These are phyloP conservation scores for Monilinia laxa DNA, from an alignment of 2,329 filamentous ascomycete genomes.

Conservation along the genomic window DNA sequence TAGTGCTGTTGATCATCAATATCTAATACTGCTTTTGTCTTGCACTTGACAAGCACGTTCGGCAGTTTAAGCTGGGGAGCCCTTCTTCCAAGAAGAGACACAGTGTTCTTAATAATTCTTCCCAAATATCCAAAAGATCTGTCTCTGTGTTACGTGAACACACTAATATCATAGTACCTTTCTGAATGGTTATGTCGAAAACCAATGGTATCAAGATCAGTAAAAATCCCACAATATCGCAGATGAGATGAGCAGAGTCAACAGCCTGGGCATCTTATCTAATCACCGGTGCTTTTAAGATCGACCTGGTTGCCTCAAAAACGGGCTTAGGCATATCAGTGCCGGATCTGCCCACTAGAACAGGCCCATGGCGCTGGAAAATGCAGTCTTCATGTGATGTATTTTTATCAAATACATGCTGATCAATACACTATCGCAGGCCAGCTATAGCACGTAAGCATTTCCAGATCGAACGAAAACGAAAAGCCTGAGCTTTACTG, in stretches of 20 bases:
- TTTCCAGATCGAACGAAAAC: not conserved
- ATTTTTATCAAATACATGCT: not conserved
- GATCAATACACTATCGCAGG: not conserved
- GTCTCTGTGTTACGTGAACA: not conserved
- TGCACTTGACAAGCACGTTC: not conserved
- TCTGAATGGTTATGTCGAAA: not conserved
- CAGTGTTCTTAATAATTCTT: not conserved
- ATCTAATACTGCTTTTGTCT: not conserved
- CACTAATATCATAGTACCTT: not conserved
- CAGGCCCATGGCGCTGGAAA: not conserved
- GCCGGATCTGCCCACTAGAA: conserved; percentile 8
- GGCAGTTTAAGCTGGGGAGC: not conserved
- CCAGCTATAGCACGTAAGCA: not conserved
- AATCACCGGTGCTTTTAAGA: not conserved
- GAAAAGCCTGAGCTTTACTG: not conserved
- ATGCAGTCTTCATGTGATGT: not conserved
- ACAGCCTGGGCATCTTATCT: not conserved
- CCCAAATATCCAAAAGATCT: not conserved
- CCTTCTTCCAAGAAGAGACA: not conserved
- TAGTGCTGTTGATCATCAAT: conserved; percentile 7
- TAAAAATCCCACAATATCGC: not conserved
- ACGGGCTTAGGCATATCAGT: conserved; percentile 1
- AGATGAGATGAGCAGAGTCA: conserved; percentile 1
- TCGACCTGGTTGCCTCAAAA: not conserved
- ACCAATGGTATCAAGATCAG: not conserved